Evolutionary conservation across 768 basidiomycete genomes (phyloP).

Genomic region (Kwoniella bestiolae): DNA sequence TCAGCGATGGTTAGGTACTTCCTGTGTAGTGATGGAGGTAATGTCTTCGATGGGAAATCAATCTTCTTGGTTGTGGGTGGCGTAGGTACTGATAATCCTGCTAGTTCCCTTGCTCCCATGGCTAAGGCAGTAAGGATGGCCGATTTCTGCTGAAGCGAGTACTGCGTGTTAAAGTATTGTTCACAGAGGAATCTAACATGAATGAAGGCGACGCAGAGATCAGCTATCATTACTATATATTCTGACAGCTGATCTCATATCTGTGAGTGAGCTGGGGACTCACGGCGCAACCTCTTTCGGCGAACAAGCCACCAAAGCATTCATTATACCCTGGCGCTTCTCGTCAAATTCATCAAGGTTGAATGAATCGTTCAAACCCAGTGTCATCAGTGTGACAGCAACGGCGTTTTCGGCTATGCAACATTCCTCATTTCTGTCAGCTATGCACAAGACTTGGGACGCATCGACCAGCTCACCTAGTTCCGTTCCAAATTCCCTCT

Average conservation of each 20-base stretch:
- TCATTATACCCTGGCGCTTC: constrained; percentile 75
- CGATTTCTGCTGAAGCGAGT: constrained; percentile 82
- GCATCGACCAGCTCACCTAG: constrained; percentile 65
- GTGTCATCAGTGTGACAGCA: constrained; percentile 72
- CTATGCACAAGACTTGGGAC: background rate
- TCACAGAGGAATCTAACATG: constrained; percentile 73
- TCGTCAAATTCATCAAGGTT: constrained; percentile 78
- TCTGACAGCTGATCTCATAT: no score
- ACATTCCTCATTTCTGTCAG: constrained; percentile 7
- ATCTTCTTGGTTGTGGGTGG: constrained; percentile 49
- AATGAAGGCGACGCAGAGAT: background rate
- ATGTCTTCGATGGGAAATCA: constrained; percentile 78
- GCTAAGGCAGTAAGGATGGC: constrained; percentile 85
- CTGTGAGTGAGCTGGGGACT: constrained; percentile 56
- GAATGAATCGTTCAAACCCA: constrained; percentile 79
- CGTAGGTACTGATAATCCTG: constrained; percentile 60
- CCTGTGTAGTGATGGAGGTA: constrained; percentile 73
- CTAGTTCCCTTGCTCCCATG: constrained; percentile 81
- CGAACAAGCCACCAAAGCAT: constrained; percentile 77
- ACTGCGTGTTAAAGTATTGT: constrained; percentile 92
- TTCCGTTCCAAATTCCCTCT: constrained; percentile 82
- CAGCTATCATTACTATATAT: no score
- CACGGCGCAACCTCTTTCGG: constrained; percentile 81
- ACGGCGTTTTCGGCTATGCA: constrained; percentile 83
- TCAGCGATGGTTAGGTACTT: constrained; percentile 65